These are phyloP conservation scores for Candida yuanshanica DNA, from an alignment of 805 yeast genomes.

Conservation along the genomic window DNA sequence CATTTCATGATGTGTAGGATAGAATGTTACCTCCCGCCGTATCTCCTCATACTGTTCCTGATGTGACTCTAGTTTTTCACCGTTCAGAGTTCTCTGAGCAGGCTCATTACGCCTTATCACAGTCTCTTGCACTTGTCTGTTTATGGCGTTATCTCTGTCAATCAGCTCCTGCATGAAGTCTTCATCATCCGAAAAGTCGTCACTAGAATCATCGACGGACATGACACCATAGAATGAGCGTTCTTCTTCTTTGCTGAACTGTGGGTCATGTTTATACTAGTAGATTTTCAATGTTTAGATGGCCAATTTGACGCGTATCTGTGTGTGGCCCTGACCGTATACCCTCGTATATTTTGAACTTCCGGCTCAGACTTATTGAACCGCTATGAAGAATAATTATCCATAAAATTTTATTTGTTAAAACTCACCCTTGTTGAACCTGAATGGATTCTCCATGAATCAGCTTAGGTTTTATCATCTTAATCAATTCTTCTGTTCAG, in stretches of 20 bases:
- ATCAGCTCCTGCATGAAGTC: constrained; percentile 18
- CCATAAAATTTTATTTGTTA: too few species aligned
- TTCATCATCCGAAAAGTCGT: constrained; percentile 29
- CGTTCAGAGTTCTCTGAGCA: constrained; percentile 31
- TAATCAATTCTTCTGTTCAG: too few species aligned
- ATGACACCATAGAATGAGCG: too few species aligned
- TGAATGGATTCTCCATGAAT: too few species aligned
- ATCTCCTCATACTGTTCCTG: constrained; percentile 32
- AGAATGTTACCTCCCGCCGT: constrained; percentile 27
- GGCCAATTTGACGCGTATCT: background rate
- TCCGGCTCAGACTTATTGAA: too few species aligned
- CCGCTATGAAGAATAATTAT: too few species aligned
- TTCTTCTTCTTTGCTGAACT: too few species aligned
- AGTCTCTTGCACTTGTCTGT: constrained; percentile 27
- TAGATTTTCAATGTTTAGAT: too few species aligned
- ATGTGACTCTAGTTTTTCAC: constrained; percentile 21
- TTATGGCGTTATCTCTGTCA: constrained; percentile 25
- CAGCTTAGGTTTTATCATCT: too few species aligned
- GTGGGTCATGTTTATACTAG: too few species aligned
- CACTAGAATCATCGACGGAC: constrained; percentile 9
- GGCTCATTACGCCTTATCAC: constrained; percentile 24
- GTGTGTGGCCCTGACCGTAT: background rate
- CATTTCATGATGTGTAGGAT: constrained; percentile 48
- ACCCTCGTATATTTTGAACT: background rate
- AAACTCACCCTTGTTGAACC: too few species aligned